A percentile compares a stretch with the other conserved stretches of the same genome.
Conservation (phyloP, 75 land plant genomes). For the Sequoia sempervirens region DNA sequence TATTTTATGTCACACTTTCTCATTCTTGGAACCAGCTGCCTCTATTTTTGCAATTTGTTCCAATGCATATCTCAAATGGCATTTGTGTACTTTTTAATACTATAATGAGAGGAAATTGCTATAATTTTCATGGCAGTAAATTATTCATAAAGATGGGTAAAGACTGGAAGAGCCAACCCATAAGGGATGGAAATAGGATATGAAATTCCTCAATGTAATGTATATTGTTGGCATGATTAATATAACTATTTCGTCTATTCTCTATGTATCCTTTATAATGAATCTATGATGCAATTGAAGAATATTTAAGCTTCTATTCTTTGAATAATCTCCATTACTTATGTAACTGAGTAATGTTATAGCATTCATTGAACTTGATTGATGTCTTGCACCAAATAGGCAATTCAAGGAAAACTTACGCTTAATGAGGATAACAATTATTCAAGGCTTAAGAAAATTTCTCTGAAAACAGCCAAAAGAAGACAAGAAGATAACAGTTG, state of each 20-base stretch:
- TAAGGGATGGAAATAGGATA: not conserved
- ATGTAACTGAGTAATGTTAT: not conserved
- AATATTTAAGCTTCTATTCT: not conserved
- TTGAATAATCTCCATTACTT: not conserved
- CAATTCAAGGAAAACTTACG: not conserved
- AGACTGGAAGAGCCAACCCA: not conserved
- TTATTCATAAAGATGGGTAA: constrained; percentile 2
- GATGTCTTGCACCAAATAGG: not conserved
- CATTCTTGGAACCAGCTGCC: not conserved
- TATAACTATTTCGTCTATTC: not conserved
- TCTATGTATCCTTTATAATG: too few species aligned
- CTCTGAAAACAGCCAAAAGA: too few species aligned
- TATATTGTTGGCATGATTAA: not conserved
- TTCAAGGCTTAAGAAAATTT: too few species aligned
- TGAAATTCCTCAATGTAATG: not conserved
- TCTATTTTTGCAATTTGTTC: not conserved
- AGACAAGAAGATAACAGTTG: too few species aligned
- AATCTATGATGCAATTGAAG: not conserved
- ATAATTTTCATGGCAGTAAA: not conserved
- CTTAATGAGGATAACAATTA: too few species aligned
- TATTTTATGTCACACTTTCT: not conserved
- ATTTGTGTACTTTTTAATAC: not conserved
- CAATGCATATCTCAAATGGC: not conserved
- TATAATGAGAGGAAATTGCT: not conserved
- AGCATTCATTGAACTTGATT: not conserved